Percentiles rank a stretch among this genome's conserved stretches.
Conservation (phyloP, 1,284 basidiomycete genomes). For the Ceratobasidium sp. region DNA sequence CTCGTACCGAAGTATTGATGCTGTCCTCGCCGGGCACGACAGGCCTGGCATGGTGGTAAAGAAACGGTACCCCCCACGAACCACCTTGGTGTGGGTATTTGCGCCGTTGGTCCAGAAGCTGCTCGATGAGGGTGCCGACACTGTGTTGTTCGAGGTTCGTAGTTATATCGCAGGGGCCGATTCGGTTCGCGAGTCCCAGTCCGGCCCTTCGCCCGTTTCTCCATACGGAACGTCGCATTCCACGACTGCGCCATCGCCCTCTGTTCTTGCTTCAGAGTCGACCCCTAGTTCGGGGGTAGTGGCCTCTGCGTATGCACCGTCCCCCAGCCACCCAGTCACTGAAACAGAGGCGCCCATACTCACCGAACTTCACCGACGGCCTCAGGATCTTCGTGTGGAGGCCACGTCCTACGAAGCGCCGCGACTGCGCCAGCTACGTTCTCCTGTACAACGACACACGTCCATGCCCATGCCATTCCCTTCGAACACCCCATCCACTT, state of each 20-base stretch:
- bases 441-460: conserved; percentile 29
- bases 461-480: conserved; percentile 31
- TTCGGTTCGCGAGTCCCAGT: conserved; percentile 37
- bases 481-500: not conserved
- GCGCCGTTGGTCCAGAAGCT: conserved; percentile 41
- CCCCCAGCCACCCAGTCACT: conserved; percentile 26
- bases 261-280: conserved; percentile 36
- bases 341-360: conserved; percentile 40
- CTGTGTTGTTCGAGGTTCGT: conserved; percentile 42
- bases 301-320: conserved; percentile 24
- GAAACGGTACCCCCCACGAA: conserved; percentile 43
- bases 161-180: conserved; percentile 43
- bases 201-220: conserved; percentile 35
- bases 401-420: conserved; percentile 23
- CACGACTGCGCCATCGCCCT: conserved; percentile 29
- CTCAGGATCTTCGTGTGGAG: conserved; percentile 36
- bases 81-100: conserved; percentile 42
- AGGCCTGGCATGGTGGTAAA: conserved; percentile 41
- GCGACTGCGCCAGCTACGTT: conserved; percentile 3
- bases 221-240: conserved; percentile 39
- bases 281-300: conserved; percentile 38
- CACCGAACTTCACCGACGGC: conserved; percentile 38
- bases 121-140: conserved; percentile 39
- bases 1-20: conserved; percentile 13
- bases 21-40: conserved; percentile 9